phyloP scores from a whole-genome alignment of 257 asterid genomes.

The Thymus mandschuricus region DNA sequence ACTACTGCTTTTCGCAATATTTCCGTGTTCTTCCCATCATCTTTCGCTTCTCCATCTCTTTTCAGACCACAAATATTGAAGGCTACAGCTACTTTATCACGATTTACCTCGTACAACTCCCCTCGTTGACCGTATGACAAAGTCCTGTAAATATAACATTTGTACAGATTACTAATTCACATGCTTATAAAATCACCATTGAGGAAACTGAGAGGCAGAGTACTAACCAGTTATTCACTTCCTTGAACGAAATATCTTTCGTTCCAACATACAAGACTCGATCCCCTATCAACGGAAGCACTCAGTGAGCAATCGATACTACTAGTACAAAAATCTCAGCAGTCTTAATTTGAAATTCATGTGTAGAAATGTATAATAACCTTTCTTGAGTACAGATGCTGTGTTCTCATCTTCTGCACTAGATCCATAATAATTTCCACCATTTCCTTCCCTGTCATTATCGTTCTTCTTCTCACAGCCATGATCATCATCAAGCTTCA shows the following conservation, averaged over 20 bases:
- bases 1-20: conserved; percentile 39
- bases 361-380: not conserved
- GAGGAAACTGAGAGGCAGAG: not conserved
- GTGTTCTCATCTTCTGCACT: not conserved
- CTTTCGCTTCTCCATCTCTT: conserved; percentile 21
- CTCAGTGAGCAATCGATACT: not conserved
- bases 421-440: too few species aligned
- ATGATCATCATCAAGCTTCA: conserved; percentile 53
- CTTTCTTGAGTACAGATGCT: not conserved
- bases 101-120: conserved; percentile 65
- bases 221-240: conserved; percentile 41
- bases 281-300: conserved; percentile 55
- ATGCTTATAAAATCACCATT: too few species aligned
- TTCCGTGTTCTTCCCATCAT: conserved; percentile 39
- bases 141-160: conserved; percentile 29
- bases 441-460: not conserved
- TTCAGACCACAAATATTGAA: conserved; percentile 42
- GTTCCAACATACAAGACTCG: conserved; percentile 21
- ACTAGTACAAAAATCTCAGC: too few species aligned
- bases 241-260: not conserved
- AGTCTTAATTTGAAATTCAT: too few species aligned
- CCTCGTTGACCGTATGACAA: conserved; percentile 62
- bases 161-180: not conserved
- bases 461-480: not conserved
- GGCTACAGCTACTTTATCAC: conserved; percentile 57